These are phyloP conservation scores for Dalechampia spathulata DNA, from an alignment of 441 rosid species.

Conservation along the genomic window DNA sequence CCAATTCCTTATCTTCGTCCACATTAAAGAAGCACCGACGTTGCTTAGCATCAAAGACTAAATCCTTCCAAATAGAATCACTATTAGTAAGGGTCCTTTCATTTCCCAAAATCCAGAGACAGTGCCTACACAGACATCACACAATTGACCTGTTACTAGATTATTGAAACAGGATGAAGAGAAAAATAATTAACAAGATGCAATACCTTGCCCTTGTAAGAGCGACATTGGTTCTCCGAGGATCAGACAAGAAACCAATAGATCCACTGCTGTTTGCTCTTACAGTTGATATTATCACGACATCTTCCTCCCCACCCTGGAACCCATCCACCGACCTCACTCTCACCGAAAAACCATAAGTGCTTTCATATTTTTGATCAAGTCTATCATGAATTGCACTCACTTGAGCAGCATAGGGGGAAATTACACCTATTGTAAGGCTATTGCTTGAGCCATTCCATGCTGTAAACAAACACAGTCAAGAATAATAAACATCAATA, in stretches of 20 bases:
- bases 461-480: constrained; percentile 16
- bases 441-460: constrained; percentile 14
- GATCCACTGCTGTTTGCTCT: constrained; percentile 25
- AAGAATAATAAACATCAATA: too few relatives aligned
- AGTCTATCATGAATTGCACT: constrained; percentile 30
- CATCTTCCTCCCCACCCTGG: constrained; percentile 52
- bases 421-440: constrained; percentile 33
- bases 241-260: constrained; percentile 29
- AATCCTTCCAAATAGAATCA: constrained; percentile 28
- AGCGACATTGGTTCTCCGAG: constrained; percentile 39
- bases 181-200: neutral
- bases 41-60: constrained; percentile 30
- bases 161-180: neutral
- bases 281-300: constrained; percentile 41
- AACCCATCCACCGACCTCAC: constrained; percentile 42
- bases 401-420: constrained; percentile 44
- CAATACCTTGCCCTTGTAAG: constrained; percentile 34
- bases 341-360: constrained; percentile 25
- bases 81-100: constrained; percentile 24
- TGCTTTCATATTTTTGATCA: constrained; percentile 11
- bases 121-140: constrained; percentile 21
- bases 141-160: neutral
- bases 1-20: constrained; percentile 34
- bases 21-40: constrained; percentile 43
- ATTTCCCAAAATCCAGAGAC: constrained; percentile 45